Evolutionary conservation across 345 rosid species (phyloP), one percentile per base, ranked within the genome.

Genomic region (Theobroma cacao): DNA sequence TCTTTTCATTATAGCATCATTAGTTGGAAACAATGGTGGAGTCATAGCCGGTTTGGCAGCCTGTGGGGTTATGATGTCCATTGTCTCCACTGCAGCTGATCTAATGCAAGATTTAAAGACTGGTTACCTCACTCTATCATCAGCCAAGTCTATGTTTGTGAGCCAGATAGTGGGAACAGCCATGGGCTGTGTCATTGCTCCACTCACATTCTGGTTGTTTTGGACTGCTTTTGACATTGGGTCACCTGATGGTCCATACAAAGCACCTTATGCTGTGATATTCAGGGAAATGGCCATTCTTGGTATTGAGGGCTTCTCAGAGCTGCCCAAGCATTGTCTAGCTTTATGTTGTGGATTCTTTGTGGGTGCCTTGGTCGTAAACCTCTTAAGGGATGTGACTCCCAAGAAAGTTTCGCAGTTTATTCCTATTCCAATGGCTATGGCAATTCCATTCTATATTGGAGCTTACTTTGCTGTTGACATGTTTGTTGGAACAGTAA

Each of bases 51-150:
- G 98, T 43, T 85, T 93, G 78, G 98, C 93, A 53, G 98, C 97
- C 24, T 91, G 90, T 80, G 97, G 94, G 30, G 88, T 91, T 38
- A 95, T 95, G 98, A 95, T 93, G 97, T 80, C 97, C 55, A 95
- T 95, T 24, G 95, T 95, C 83, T 88, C 98, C 55, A 95, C 92
- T 0, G 98, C 98, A 10, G 97, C 98, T 66, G 97, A 95, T 86
- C 97, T 95, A 36, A 92, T 95, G 98, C 98, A 93, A 85, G 98
- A 95, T 83, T 93, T 95, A 78, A 95, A 93, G 87, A 93, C 96
- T 5, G 94, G 94, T 74, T 92, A 92, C 86, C 93, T 91, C 53
- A 93, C 99, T 24, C 75, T 88, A 75, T 92, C 99, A 31, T 95
- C 99, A 8, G 97, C 97, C 74, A 95, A 88, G 80, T 93, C 98